Percentiles rank a stretch among this genome's conserved stretches.
Evolutionary conservation across 2,329 filamentous ascomycete genomes (phyloP).

Genomic region (Claviceps citrina): DNA sequence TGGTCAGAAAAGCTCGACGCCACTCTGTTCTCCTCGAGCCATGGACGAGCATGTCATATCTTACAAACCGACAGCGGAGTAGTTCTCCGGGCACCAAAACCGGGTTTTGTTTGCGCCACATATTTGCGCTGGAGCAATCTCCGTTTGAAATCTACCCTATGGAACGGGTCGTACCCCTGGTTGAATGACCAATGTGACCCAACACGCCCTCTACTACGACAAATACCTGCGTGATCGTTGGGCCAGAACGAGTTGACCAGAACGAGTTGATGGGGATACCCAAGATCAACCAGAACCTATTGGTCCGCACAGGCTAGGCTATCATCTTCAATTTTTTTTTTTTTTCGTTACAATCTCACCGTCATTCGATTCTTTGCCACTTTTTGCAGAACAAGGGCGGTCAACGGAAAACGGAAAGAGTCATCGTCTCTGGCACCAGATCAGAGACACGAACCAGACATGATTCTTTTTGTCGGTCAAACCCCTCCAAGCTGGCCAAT

Average conservation of each 20-base stretch:
- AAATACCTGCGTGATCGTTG: not conserved
- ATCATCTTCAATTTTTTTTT: too few species aligned
- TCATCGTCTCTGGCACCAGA: not conserved
- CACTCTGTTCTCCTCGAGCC: not conserved
- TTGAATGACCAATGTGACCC: not conserved
- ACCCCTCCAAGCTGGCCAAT: constrained; percentile 9
- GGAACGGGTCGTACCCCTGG: not conserved
- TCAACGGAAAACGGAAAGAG: not conserved
- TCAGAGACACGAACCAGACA: not conserved
- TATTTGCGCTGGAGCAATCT: not conserved
- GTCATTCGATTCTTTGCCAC: too few species aligned
- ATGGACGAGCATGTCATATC: not conserved
- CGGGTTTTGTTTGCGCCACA: not conserved
- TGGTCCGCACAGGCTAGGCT: too few species aligned
- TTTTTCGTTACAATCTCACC: too few species aligned
- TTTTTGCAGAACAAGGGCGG: not conserved
- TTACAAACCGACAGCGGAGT: not conserved
- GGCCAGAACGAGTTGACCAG: not conserved
- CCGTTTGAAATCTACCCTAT: not conserved
- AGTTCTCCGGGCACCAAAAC: not conserved
- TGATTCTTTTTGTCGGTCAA: not conserved
- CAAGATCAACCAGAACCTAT: too few species aligned
- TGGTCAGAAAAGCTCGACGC: too few species aligned
- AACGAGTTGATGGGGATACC: too few species aligned
- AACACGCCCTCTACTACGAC: not conserved